Base-by-base conservation (phyloP, 2,329 filamentous ascomycete species). In the Fusarium sp. region DNA sequence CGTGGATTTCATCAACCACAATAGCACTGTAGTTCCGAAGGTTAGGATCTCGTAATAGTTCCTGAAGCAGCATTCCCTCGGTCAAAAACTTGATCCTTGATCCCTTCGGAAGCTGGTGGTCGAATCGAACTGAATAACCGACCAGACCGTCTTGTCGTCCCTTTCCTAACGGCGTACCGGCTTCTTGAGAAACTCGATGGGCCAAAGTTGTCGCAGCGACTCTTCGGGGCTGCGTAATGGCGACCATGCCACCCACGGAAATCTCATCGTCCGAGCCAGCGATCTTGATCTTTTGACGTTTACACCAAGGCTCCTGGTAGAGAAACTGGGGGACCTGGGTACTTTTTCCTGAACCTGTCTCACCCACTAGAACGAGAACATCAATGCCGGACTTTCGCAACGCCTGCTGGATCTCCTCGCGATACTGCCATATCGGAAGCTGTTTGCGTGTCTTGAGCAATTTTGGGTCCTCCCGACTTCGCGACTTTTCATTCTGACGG, bases 291-390 rank as follows among this genome's bases (percentile, higher is more conserved):
- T 79, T 87, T 57, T 83, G 83, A 34, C 83, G 85, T 53, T 82
- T 83, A 77, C 94, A 97, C 94, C 94, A 98, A 8, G 87, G 80
- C 74, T 97, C 92, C 24, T 82, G 78, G 44, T 91, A 87, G 9
- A 99, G 82, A 65, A 97, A 97, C 74, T 98, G 96, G 0, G 96
- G 95, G 0, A 97, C 90, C 78, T 99, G 96, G 0, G 96, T 99
- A 81, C 92, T 96, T 80, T 99, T 99, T 76, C 96, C 96, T 15
- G 93, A 97, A 76, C 96, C 96, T 0, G 96, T 99, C 78, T 98
- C 95, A 81, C 95, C 95, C 4, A 96, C 91, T 15, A 99, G 82
- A 0, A 99, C 84, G 50, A 99, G 86, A 2, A 97, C 88, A 73
- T 96, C 88, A 64, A 88, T 89, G 32, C 87, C 80, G 17, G 68